Percentiles rank a stretch among this genome's conserved stretches.
Conservation (phyloP, 192 early-diverging fungal genomes). For the Dissophora globulifera region DNA sequence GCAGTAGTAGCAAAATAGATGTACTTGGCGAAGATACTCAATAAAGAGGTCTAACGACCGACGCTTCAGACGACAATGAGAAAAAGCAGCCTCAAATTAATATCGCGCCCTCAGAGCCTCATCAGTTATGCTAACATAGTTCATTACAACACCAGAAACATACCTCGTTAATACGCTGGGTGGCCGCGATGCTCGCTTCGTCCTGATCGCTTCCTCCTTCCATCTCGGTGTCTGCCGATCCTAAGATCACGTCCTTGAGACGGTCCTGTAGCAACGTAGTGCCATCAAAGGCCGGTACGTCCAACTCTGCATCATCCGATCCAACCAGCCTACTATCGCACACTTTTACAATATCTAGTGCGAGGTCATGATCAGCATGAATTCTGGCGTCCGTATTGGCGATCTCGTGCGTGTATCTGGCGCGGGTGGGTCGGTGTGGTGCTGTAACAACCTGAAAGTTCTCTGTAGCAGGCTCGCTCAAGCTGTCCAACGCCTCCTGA, state of each 20-base stretch:
- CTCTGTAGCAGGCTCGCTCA: conserved; percentile 37
- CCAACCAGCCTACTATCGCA: conserved; percentile 67
- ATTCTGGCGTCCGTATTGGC: conserved; percentile 75
- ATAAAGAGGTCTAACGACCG: conserved; percentile 81
- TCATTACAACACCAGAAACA: too few relatives aligned
- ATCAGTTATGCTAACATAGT: too few relatives aligned
- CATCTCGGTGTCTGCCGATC: conserved; percentile 24
- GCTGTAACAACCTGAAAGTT: conserved; percentile 29
- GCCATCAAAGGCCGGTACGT: conserved; percentile 23
- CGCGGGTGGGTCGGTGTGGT: conserved; percentile 53
- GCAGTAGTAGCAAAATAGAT: conserved; percentile 97
- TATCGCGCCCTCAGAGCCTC: too few relatives aligned
- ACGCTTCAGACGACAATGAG: too few relatives aligned
- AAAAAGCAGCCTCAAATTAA: too few relatives aligned
- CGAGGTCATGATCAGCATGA: conserved; percentile 77
- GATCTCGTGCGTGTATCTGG: conserved; percentile 77
- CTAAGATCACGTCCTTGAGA: conserved; percentile 31
- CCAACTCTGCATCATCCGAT: conserved; percentile 16
- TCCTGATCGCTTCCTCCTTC: conserved; percentile 25
- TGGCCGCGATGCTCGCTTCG: conserved; percentile 11
- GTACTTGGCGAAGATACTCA: conserved; percentile 88
- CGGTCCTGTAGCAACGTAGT: conserved; percentile 12
- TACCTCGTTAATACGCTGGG: conserved; percentile 25
- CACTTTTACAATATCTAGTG: conserved; percentile 59
- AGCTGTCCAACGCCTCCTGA: conserved; percentile 67